Percentiles rank a stretch among this genome's conserved stretches.
Evolutionary conservation across 192 early-diverging fungal genomes (phyloP).

Genomic region (Ambispora gerdemannii): DNA sequence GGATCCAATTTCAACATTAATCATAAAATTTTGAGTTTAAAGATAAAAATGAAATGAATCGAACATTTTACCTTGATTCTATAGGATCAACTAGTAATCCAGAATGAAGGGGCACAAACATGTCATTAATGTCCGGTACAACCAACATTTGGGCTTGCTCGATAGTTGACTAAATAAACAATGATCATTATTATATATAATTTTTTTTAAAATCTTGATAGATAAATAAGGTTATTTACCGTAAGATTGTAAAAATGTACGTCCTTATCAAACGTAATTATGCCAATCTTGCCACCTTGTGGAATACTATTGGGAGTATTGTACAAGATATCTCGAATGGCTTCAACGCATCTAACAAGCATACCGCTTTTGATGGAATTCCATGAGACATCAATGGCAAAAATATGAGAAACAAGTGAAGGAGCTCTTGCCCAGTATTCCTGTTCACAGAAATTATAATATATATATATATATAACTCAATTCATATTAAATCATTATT

Average conservation of each 20-base stretch:
- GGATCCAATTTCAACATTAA: neutral
- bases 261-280: slow-evolving; percentile 86
- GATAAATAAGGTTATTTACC: slow-evolving; percentile 38
- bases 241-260: slow-evolving; percentile 95
- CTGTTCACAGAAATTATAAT: too few species aligned
- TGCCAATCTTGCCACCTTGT: slow-evolving; percentile 67
- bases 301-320: slow-evolving; percentile 28
- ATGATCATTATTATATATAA: neutral
- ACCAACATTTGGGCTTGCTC: slow-evolving; percentile 95
- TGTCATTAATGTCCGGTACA: slow-evolving; percentile 84
- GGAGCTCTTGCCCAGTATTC: slow-evolving; percentile 73
- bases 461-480: too few species aligned
- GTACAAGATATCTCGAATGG: slow-evolving; percentile 71
- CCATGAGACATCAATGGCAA: slow-evolving; percentile 95
- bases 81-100: slow-evolving; percentile 87
- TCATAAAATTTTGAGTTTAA: too few species aligned
- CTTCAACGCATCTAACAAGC: slow-evolving; percentile 61
- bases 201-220: neutral
- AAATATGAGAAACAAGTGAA: slow-evolving; percentile 70
- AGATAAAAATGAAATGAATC: too few species aligned
- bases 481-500: too few species aligned
- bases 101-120: slow-evolving; percentile 91
- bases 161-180: slow-evolving; percentile 53
- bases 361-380: slow-evolving; percentile 82
- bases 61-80: slow-evolving; percentile 69